Evolutionary conservation across 257 asterid species (phyloP).

Genomic region (Verbena officinalis): DNA sequence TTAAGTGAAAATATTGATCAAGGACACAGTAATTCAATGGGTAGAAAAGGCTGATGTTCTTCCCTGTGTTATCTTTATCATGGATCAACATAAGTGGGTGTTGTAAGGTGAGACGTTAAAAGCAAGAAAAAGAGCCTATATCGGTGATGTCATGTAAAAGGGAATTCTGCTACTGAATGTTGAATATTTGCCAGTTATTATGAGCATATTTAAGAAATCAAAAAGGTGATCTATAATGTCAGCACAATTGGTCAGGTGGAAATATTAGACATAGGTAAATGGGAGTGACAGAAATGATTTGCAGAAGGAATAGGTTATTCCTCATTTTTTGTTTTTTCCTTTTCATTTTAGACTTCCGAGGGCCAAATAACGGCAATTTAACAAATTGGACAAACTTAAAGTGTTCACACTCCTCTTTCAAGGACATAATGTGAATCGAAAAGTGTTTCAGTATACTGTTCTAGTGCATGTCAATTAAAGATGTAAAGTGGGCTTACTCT

Average conservation of each 20-base stretch:
- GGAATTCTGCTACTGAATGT: slow-evolving; percentile 19
- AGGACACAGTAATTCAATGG: slow-evolving; percentile 17
- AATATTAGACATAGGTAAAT: not conserved
- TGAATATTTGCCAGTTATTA: slow-evolving; percentile 12
- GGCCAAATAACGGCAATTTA: slow-evolving; percentile 1
- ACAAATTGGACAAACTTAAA: not conserved
- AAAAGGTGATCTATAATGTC: slow-evolving; percentile 16
- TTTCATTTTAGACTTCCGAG: not conserved
- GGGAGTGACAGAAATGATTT: not conserved
- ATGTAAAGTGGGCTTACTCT: not conserved
- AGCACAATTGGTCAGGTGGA: not conserved
- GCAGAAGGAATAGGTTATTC: slow-evolving; percentile 3
- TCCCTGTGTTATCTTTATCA: slow-evolving; percentile 10
- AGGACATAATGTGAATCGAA: not conserved
- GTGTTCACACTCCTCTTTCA: slow-evolving; percentile 13
- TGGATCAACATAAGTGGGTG: not conserved
- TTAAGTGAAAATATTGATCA: slow-evolving; percentile 4
- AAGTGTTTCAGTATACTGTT: not conserved
- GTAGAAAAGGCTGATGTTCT: slow-evolving; percentile 14
- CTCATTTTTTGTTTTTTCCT: not conserved
- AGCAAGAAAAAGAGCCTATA: slow-evolving; percentile 3
- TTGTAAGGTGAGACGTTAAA: slow-evolving; percentile 8
- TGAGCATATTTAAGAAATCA: slow-evolving; percentile 8
- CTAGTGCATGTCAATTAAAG: slow-evolving; percentile 1
- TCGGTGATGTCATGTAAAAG: not conserved